phyloP scores from a whole-genome alignment of 2,329 filamentous ascomycete genomes.

The Aureobasidium sp. region DNA sequence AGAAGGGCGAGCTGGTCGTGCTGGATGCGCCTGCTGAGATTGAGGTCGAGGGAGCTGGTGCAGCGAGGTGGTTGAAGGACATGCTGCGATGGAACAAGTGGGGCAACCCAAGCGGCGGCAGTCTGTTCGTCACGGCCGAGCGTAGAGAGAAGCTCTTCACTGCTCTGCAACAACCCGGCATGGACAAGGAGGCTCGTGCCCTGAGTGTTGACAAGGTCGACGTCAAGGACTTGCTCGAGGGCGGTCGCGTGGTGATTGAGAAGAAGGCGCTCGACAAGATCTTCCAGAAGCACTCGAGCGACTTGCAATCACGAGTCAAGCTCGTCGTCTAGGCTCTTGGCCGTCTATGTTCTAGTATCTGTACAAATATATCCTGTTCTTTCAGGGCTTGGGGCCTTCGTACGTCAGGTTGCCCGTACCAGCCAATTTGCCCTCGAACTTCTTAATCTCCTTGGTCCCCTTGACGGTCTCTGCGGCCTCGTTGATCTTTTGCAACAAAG shows the following conservation, averaged over 20 bases:
- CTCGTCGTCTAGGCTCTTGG: background rate
- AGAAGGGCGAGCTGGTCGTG: conserved; percentile 76
- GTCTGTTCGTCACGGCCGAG: conserved; percentile 62
- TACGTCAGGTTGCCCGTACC: conserved; percentile 36
- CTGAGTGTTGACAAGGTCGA: conserved; percentile 72
- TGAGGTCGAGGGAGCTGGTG: conserved; percentile 31
- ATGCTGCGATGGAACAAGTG: conserved; percentile 64
- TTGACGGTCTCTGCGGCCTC: conserved; percentile 34
- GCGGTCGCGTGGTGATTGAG: conserved; percentile 80
- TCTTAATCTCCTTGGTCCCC: conserved; percentile 38
- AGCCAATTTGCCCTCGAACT: conserved; percentile 37
- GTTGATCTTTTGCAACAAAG: conserved; percentile 45
- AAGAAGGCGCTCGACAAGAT: conserved; percentile 67
- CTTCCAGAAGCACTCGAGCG: conserved; percentile 62
- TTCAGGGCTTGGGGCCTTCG: conserved; percentile 27
- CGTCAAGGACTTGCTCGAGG: conserved; percentile 87
- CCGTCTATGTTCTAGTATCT: background rate
- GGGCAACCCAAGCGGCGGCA: conserved; percentile 58
- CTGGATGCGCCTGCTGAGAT: conserved; percentile 72
- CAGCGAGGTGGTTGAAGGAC: conserved; percentile 49
- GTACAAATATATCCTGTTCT: background rate
- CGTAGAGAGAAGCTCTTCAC: conserved; percentile 55
- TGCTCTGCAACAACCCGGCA: conserved; percentile 53
- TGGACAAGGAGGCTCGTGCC: conserved; percentile 57
- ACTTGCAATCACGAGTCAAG: conserved; percentile 26